Conservation (phyloP, 805 yeast species). For the Phaffomyces antillensis region DNA sequence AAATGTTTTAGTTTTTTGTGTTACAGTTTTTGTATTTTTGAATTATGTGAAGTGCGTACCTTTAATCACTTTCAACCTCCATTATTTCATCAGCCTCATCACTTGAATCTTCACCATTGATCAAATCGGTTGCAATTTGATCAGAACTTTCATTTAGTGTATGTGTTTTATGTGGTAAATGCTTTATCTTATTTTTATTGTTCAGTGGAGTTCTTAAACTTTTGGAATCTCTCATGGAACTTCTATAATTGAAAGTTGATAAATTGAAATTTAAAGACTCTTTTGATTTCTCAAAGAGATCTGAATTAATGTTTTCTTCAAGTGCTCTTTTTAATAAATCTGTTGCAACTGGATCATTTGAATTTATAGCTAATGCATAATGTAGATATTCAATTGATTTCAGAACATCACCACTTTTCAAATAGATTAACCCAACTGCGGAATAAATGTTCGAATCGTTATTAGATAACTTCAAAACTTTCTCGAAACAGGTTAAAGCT, state of each 20-base stretch:
- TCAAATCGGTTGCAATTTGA: conserved; percentile 21
- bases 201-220: conserved; percentile 18
- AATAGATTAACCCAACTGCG: conserved; percentile 76
- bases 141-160: conserved; percentile 17
- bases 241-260: conserved; percentile 23
- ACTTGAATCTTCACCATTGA: conserved; percentile 29
- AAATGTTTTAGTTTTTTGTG: too few species aligned
- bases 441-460: conserved; percentile 71
- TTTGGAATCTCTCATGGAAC: conserved; percentile 5
- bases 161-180: conserved; percentile 2
- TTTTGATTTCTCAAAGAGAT: conserved; percentile 25
- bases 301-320: conserved; percentile 40
- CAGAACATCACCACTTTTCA: conserved; percentile 56
- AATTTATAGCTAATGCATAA: conserved; percentile 69
- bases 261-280: conserved; percentile 20
- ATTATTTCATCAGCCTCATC: conserved; percentile 47
- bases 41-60: too few species aligned
- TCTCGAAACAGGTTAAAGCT: conserved; percentile 69
- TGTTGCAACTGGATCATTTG: conserved; percentile 77
- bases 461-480: conserved; percentile 62
- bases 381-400: conserved; percentile 75
- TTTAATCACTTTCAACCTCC: conserved; percentile 53
- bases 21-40: too few species aligned
- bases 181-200: conserved; percentile 20
- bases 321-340: conserved; percentile 78